These are phyloP conservation scores for Cadophora sp. DNA, from an alignment of 2,329 filamentous ascomycete species.

Conservation along the genomic window DNA sequence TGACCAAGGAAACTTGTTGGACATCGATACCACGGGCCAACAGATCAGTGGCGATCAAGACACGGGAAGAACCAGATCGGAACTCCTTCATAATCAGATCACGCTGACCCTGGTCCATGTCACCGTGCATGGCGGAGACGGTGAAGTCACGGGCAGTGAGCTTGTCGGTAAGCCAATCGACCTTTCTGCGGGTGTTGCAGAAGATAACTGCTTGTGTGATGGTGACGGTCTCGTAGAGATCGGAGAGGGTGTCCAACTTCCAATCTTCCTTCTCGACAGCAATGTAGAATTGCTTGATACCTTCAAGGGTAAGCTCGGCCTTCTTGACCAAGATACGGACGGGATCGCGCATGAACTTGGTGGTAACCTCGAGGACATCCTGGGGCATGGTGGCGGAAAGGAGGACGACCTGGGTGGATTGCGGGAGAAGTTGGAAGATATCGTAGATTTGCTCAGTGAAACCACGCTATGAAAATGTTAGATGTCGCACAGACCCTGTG, in stretches of 20 bases:
- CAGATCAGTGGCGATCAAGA: slow-evolving; percentile 97
- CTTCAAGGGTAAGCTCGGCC: slow-evolving; percentile 98
- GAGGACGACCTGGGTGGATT: slow-evolving; percentile 97
- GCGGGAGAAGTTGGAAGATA: slow-evolving; percentile 98
- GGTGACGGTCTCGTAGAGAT: slow-evolving; percentile 98
- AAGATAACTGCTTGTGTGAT: slow-evolving; percentile 99
- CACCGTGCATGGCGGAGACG: slow-evolving; percentile 99
- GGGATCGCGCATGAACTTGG: slow-evolving; percentile 99
- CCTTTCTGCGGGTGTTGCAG: slow-evolving; percentile 99
- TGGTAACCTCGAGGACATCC: slow-evolving; percentile 98
- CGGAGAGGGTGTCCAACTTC: slow-evolving; percentile 99
- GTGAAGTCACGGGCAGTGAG: slow-evolving; percentile 98
- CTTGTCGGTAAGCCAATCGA: slow-evolving; percentile 99
- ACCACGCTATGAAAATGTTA: slow-evolving; percentile 71
- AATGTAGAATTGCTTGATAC: slow-evolving; percentile 99
- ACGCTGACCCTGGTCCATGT: slow-evolving; percentile 98
- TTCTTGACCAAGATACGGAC: slow-evolving; percentile 99
- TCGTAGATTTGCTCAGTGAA: slow-evolving; percentile 99
- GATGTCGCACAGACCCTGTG: slow-evolving; percentile 28
- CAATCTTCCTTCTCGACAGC: slow-evolving; percentile 99
- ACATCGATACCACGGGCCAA: slow-evolving; percentile 99
- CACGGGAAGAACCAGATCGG: slow-evolving; percentile 97
- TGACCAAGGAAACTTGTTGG: slow-evolving; percentile 98
- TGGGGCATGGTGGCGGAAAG: slow-evolving; percentile 98
- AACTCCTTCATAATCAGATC: slow-evolving; percentile 99